Base-by-base conservation (phyloP, 306 rosid genomes). In the Pachyrhizus erosus region DNA sequence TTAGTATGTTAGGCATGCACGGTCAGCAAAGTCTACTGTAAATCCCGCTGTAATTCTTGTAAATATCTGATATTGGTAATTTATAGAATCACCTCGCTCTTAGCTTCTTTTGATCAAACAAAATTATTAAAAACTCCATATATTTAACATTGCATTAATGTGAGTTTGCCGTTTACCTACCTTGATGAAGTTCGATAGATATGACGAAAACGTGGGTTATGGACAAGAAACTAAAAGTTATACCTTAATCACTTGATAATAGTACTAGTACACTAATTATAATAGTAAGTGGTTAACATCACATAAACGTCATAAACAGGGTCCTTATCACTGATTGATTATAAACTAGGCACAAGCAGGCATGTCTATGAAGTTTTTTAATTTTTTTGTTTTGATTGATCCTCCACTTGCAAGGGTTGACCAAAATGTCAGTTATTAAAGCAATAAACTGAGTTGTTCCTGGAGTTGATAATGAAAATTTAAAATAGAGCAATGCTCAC, bases 361-460 rank as follows among this genome's bases (percentile, higher is more conserved):
- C 51, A 7, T 5, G 40, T 37, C 40, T 37, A 37, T 37, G 40
- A 5, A 37, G 6, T 5, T 37, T 37, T 37, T 0, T 37, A 37
- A 37, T 37, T 37, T 37, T 37, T 5, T 37, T 37, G 40, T 37
- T 37, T 37, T 37, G 40, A 37, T 37, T 37, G 40, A 37, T 37
- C 5, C 40, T 37, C 40, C 62, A 8, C 45, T 65, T 43, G 15
- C 52, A 70, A 40, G 81, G 81, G 91, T 87, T 87, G 88, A 89
- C 91, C 65, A 46, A 82, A 31, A 39, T 71, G 46, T 69, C 64
- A 21, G 71, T 79, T 81, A 81, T 10, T 49, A 23, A 49, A 45
- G 18, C 39, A 78, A 66, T 78, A 61, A 55, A 67, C 70, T 48
- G 62, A 52, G 57, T 39, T 45, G 9, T 24, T 73, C 48, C 11